Base-by-base conservation (phyloP, 306 rosid genomes). In the Prunus fruticosa region DNA sequence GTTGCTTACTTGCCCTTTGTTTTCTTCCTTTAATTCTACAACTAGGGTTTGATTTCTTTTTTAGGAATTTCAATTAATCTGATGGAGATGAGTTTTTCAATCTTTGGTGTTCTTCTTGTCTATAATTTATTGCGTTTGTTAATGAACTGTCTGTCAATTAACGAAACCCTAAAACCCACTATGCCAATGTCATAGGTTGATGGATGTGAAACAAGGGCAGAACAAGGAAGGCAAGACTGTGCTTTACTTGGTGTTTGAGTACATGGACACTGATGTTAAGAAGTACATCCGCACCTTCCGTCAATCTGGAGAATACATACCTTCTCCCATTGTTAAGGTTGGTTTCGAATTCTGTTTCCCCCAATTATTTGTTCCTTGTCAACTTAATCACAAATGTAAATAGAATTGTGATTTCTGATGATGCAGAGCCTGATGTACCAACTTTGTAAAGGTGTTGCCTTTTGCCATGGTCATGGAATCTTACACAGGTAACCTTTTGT, bases 391-490 rank as follows among this genome's bases (percentile, higher is more conserved):
- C 38, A 22, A 53, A 7, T 46, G 14, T 45, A 64, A 64, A 8
- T 32, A 22, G 16, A 34, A 47, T 49, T 20, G 38, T 52, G 32
- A 61, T 34, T 67, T 25, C 16, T 54, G 56, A 18, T 58, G 30
- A 9, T 77, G 60, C 81, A 94, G 97, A 86, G 91, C 78, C 74
- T 95, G 82, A 95, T 95, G 99, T 92, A 78, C 83, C 97, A 95
- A 79, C 96, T 95, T 8, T 95, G 99, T 83, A 92, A 92, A 82
- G 97, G 99, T 11, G 97, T 95, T 75, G 97, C 99, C 69, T 90
- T 95, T 83, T 95, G 97, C 82, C 99, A 95, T 28, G 97, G 97
- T 28, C 99, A 95, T 79, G 99, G 97, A 49, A 90, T 95, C 83
- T 82, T 92, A 70, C 99, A 95, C 79, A 92, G 96, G 97, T 88